These are phyloP conservation scores for Filobasidium uniguttulatum DNA, from an alignment of 1,284 basidiomycete species.

Conservation along the genomic window DNA sequence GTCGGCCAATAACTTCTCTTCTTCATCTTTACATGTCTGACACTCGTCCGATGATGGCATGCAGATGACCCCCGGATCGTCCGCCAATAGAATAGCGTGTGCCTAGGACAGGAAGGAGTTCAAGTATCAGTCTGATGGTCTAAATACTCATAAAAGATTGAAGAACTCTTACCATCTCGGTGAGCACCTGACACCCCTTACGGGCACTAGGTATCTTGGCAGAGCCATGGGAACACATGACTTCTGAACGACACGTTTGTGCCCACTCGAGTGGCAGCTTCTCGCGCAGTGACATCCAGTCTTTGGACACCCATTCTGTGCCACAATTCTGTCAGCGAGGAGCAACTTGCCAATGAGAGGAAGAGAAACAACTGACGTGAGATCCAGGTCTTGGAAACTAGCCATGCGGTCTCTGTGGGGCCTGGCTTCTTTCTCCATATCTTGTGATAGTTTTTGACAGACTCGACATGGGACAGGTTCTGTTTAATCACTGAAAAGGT, in stretches of 20 bases:
- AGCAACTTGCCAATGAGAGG: not conserved
- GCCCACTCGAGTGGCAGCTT: not conserved
- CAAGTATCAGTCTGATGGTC: conserved; percentile 1
- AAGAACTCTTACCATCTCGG: too few species aligned
- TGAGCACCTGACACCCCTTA: not conserved
- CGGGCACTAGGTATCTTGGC: conserved; percentile 1
- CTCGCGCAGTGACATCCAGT: not conserved
- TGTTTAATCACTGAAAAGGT: not conserved
- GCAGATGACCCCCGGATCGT: not conserved
- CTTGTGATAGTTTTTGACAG: too few species aligned
- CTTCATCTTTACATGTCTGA: not conserved
- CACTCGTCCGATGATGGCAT: not conserved
- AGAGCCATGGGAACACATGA: conserved; percentile 8
- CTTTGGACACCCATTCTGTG: conserved; percentile 1
- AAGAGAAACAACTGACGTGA: not conserved
- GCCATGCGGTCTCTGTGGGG: too few species aligned
- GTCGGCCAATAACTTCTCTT: not conserved
- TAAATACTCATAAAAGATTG: too few species aligned
- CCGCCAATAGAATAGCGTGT: not conserved
- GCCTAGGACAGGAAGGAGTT: not conserved
- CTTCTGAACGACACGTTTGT: not conserved
- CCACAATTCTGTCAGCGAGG: not conserved
- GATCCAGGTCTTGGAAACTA: not conserved
- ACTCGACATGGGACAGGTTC: not conserved
- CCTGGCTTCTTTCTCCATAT: too few species aligned